Evolutionary conservation across 371 early-diverging fungal genomes (phyloP).

Genomic region (Mortierella sp.): DNA sequence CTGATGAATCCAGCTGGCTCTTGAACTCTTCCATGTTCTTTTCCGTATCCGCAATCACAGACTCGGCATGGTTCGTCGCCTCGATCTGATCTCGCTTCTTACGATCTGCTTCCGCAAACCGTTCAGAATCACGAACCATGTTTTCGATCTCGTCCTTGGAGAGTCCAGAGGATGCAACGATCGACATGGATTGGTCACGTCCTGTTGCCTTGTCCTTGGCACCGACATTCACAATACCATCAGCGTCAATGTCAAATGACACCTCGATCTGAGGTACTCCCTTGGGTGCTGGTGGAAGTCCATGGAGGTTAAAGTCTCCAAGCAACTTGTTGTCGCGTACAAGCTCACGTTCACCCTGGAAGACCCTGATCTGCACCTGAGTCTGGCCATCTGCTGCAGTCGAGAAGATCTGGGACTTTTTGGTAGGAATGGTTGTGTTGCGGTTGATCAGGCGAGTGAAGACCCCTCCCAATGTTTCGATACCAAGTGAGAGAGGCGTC

Average conservation of each 20-base stretch:
- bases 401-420: slow-evolving; percentile 99
- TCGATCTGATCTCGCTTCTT: slow-evolving; percentile 93
- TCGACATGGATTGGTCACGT: slow-evolving; percentile 95
- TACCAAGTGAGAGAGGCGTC: slow-evolving; percentile 98
- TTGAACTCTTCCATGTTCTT: slow-evolving; percentile 95
- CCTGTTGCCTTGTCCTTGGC: slow-evolving; percentile 98
- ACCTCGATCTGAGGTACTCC: slow-evolving; percentile 96
- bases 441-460: slow-evolving; percentile 97
- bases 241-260: slow-evolving; percentile 99
- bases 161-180: slow-evolving; percentile 97
- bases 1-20: slow-evolving; percentile 87
- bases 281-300: slow-evolving; percentile 90
- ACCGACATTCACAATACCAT: slow-evolving; percentile 98
- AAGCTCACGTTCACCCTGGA: slow-evolving; percentile 99
- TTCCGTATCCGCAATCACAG: slow-evolving; percentile 90
- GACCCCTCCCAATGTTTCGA: slow-evolving; percentile 97
- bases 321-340: slow-evolving; percentile 97
- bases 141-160: slow-evolving; percentile 95
- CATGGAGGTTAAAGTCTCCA: slow-evolving; percentile 96
- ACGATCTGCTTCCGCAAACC: slow-evolving; percentile 91
- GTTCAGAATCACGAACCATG: slow-evolving; percentile 95
- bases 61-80: slow-evolving; percentile 93
- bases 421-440: slow-evolving; percentile 99
- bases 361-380: slow-evolving; percentile 97
- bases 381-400: slow-evolving; percentile 99